Percentiles rank a stretch among this genome's conserved stretches.
phyloP scores from a whole-genome alignment of 352 stramenopile genomes.

The Peronospora belbahrii region DNA sequence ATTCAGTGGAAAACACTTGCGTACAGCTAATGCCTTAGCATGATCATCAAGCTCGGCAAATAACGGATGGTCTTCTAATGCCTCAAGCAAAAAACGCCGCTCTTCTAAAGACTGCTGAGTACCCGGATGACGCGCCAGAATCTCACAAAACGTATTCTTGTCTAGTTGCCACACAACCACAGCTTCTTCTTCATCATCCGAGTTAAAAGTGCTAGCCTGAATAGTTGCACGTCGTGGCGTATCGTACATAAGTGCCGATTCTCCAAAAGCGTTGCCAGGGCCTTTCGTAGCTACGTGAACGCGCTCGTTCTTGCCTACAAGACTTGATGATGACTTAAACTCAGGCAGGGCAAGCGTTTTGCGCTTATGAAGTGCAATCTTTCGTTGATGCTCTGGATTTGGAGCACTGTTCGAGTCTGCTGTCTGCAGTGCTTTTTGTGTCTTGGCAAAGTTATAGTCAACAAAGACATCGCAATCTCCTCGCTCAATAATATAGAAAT shows the following conservation, averaged over 20 bases:
- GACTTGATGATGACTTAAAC: constrained; percentile 52
- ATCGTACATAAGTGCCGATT: constrained; percentile 81
- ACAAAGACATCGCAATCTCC: constrained; percentile 81
- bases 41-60: constrained; percentile 69
- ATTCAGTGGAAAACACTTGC: constrained; percentile 73
- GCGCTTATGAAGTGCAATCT: constrained; percentile 38
- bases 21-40: constrained; percentile 70
- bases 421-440: constrained; percentile 21
- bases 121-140: constrained; percentile 52
- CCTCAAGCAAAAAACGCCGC: constrained; percentile 58
- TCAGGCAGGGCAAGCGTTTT: constrained; percentile 66
- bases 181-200: constrained; percentile 12
- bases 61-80: constrained; percentile 62
- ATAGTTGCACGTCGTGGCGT: constrained; percentile 74
- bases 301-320: constrained; percentile 54
- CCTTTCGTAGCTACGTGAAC: constrained; percentile 78
- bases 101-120: constrained; percentile 78
- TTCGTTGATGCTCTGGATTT: constrained; percentile 11
- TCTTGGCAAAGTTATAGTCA: constrained; percentile 65
- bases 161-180: constrained; percentile 77
- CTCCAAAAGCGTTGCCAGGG: constrained; percentile 66
- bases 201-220: constrained; percentile 15
- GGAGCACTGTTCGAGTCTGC: constrained; percentile 5
- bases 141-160: constrained; percentile 48
- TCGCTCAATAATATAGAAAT: constrained; percentile 74